Conservation (phyloP, 345 rosid species). For the Barbarea vulgaris region DNA sequence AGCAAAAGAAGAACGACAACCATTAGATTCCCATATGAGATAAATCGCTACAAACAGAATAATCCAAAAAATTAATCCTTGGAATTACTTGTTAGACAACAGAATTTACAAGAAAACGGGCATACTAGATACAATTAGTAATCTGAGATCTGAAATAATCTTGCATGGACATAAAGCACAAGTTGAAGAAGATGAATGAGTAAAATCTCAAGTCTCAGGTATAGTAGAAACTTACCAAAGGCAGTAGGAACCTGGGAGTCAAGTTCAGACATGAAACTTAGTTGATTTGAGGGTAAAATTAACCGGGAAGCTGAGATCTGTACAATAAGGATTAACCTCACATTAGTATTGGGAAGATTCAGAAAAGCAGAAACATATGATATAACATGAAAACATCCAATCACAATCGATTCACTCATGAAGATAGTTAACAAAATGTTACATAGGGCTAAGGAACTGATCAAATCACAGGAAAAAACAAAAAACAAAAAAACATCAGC, state of each 20-base stretch:
- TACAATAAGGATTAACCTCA: background rate
- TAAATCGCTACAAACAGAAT: background rate
- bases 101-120: background rate
- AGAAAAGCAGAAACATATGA: background rate
- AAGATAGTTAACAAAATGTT: background rate
- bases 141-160: background rate
- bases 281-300: slow-evolving; percentile 42
- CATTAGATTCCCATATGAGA: background rate
- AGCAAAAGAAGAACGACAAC: background rate
- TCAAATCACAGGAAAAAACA: background rate
- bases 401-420: background rate
- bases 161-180: background rate
- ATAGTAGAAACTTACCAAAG: slow-evolving; percentile 53
- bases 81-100: too few species aligned
- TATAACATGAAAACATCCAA: background rate
- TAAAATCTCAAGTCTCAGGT: background rate
- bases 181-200: background rate
- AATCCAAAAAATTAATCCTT: background rate
- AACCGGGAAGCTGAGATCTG: slow-evolving; percentile 56
- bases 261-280: slow-evolving; percentile 79
- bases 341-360: background rate
- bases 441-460: background rate
- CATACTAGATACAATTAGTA: background rate
- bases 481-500: too few species aligned
- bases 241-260: slow-evolving; percentile 71